Base-by-base conservation (phyloP, 2,329 filamentous ascomycete species). In the Colletotrichum sp. region DNA sequence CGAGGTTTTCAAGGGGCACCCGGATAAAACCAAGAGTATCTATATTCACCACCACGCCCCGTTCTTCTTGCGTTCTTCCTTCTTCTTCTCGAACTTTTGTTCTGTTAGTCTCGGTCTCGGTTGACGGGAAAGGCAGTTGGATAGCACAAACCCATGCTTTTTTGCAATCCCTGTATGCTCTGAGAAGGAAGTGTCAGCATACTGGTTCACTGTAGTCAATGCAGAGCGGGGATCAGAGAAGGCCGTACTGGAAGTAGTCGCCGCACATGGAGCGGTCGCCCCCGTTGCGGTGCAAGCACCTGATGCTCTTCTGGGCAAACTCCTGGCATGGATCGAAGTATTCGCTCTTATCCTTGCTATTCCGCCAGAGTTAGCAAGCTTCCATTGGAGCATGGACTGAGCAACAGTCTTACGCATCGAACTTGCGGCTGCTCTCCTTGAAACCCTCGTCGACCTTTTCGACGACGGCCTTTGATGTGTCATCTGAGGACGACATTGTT, bases 271-370 rank as follows among this genome's bases (percentile, higher is more conserved):
- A 89, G 79, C 93, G 91, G 83, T 99, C 95, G 16, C 95, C 96
- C 26, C 91, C 93, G 84, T 99, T 99, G 26, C 97, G 92, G 83
- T 96, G 94, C 82, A 99, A 87, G 82, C 97, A 99, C 84, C 92
- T 93, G 80, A 98, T 93, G 85, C 96, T 98, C 82, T 91, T 91
- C 79, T 94, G 89, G 9, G 97, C 96, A 7, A 95, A 95, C 81
- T 98, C 96, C 84, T 99, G 96, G 85, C 97, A 99, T 3, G 97
- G 97, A 81, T 99, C 97, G 84, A 95, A 95, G 87, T 94, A 99
- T 84, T 98, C 93, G 88, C 96, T 98, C 82, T 94, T 92, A 71
- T 90, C 90, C 89, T 99, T 99, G 80, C 96, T 98, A 81, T 77
- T 39, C 62, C 28, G 32, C 24, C 21, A 60, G n/a, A 62, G 34